Conservation (phyloP, 139 green algal genomes). For the Mychonastes homosphaera region DNA sequence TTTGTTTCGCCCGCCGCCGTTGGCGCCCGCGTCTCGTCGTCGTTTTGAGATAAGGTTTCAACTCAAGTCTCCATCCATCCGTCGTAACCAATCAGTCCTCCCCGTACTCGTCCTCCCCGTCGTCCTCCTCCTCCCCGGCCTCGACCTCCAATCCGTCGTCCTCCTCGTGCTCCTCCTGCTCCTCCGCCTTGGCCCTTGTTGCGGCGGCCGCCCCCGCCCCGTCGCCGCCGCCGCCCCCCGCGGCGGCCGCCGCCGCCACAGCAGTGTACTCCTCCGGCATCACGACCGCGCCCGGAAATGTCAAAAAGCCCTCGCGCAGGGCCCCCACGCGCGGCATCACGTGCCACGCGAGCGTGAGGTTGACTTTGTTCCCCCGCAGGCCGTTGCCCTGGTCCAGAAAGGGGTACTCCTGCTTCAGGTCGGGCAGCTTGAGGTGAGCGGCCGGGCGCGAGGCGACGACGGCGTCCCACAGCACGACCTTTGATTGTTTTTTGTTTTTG, state of each 20-base stretch:
- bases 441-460: conserved; percentile 51
- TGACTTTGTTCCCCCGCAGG: conserved; percentile 42
- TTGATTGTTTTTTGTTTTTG: conserved; percentile 25
- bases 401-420: conserved; percentile 39
- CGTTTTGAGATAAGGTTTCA: no score
- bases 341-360: conserved; percentile 69
- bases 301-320: conserved; percentile 4
- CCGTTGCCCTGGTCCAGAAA: conserved; percentile 54
- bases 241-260: background rate
- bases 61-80: no score
- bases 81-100: no score
- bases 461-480: conserved; percentile 69
- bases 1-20: no score
- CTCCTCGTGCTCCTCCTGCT: no score
- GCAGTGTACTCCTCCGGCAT: conserved; percentile 21
- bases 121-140: no score
- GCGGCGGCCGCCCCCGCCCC: no score
- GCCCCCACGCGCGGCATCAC: conserved; percentile 72
- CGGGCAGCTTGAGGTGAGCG: conserved; percentile 1
- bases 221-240: no score
- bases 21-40: no score
- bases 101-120: no score
- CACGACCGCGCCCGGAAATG: conserved; percentile 5
- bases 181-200: no score
- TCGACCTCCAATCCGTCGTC: no score